These are phyloP conservation scores for Amorphotheca resinae DNA, from an alignment of 495 filamentous ascomycete species.

Conservation along the genomic window DNA sequence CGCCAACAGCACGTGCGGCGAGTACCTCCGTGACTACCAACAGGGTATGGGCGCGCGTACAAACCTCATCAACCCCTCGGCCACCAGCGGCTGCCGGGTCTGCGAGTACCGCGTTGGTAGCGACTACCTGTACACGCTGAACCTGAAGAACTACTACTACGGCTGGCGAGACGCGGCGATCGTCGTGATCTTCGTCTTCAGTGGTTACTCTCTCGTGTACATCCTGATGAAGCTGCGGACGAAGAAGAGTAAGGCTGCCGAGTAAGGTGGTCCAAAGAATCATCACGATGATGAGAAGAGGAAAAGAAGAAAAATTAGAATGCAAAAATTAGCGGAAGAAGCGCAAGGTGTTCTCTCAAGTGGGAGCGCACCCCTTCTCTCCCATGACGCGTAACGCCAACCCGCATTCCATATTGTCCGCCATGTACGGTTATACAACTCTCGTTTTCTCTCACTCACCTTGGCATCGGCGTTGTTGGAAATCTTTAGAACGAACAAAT, in stretches of 20 bases:
- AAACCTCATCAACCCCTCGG: slow-evolving; percentile 30
- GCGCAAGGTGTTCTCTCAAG: too few relatives aligned
- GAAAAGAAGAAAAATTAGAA: too few relatives aligned
- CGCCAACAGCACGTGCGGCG: slow-evolving; percentile 5
- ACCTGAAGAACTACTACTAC: slow-evolving; percentile 29
- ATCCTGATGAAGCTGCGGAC: slow-evolving; percentile 35
- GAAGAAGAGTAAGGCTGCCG: slow-evolving; percentile 30
- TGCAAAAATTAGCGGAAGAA: too few relatives aligned
- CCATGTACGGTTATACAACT: too few relatives aligned
- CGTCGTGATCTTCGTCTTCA: slow-evolving; percentile 32
- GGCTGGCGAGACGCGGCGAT: slow-evolving; percentile 50
- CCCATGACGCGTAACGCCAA: too few relatives aligned
- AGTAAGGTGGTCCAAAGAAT: slow-evolving; percentile 9
- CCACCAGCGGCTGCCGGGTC: slow-evolving; percentile 39
- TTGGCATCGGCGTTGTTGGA: too few relatives aligned
- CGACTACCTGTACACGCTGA: slow-evolving; percentile 34
- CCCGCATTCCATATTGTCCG: too few relatives aligned
- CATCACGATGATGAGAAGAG: too few relatives aligned
- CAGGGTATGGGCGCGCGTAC: slow-evolving; percentile 18
- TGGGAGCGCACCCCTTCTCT: too few relatives aligned
- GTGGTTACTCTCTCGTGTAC: slow-evolving; percentile 35
- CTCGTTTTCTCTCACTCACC: too few relatives aligned
- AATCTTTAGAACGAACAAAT: too few relatives aligned
- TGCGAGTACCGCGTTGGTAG: slow-evolving; percentile 48
- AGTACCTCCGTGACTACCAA: slow-evolving; percentile 19